Conservation (phyloP, 176 grass and related monocot species). For the Oryza nivara region DNA sequence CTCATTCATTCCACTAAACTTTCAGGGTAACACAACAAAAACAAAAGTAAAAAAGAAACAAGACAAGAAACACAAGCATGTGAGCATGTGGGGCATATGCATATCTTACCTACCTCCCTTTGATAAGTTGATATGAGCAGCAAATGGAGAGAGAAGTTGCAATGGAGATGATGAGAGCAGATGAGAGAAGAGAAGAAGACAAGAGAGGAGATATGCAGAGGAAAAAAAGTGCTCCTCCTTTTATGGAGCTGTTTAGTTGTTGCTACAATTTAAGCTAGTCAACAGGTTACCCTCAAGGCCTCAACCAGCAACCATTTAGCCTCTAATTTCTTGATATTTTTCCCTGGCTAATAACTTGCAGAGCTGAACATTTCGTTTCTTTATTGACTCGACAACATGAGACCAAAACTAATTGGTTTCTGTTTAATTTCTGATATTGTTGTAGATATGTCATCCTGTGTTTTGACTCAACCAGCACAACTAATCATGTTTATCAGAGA, state of each 20-base stretch:
- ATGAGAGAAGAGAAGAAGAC: neutral
- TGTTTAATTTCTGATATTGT: neutral
- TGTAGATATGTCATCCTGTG: neutral
- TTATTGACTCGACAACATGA: conserved; percentile 20
- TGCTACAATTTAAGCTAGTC: conserved; percentile 46
- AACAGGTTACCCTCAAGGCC: neutral
- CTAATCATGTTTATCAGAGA: conserved; percentile 26
- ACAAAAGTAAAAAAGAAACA: neutral
- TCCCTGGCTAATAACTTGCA: neutral
- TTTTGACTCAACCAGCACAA: conserved; percentile 46
- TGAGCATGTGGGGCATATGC: neutral
- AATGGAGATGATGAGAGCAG: neutral
- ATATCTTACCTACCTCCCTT: conserved; percentile 47
- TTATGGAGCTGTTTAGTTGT: conserved; percentile 38
- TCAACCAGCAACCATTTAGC: conserved; percentile 27
- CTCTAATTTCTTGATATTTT: conserved; percentile 6
- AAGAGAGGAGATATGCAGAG: conserved; percentile 1
- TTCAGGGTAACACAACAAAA: neutral
- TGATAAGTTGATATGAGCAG: conserved; percentile 29
- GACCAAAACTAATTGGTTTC: conserved; percentile 19
- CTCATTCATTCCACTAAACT: neutral
- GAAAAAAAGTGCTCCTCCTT: conserved; percentile 34
- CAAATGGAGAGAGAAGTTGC: conserved; percentile 16
- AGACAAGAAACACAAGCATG: conserved; percentile 15
- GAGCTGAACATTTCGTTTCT: conserved; percentile 10